Base-by-base conservation (phyloP, 1,284 basidiomycete species). In the Heterobasidion annosum region DNA sequence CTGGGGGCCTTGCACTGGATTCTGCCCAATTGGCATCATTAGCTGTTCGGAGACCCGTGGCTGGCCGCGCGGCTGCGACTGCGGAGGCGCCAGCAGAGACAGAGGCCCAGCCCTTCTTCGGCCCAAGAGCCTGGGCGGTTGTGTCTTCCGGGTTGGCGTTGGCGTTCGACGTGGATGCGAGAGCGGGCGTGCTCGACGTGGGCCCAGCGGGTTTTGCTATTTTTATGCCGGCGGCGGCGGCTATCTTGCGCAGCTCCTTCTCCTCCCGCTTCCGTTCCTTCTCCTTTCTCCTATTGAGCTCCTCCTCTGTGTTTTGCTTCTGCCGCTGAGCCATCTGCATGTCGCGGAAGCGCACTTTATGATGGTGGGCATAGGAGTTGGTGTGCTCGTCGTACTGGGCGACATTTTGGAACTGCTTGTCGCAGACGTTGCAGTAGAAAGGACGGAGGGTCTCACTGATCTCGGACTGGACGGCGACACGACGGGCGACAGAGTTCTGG, bases 371-470 rank as follows among this genome's bases (percentile, higher is more conserved):
- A 61, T 90, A 91, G 2, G 88, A 89, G 61, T 89, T 90, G 50
- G 85, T 88, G 65, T 91, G 88, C 62, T 91, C 88, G 60, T 91
- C 88, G 61, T 88, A 91, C 62, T 90, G 88, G 0, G 85, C 82
- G 34, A 90, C 86, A 51, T 78, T 91, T 64, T 83, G 76, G 68
- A 90, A 91, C 65, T 91, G 88, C 65, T 91, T 91, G 59, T 90
- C 88, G 70, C 89, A 92, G 16, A 90, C 74, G 33, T 74, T 70
- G 65, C 89, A 92, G 65, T 89, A 90, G 69, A 91, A 91, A 7
- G 87, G 74, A 35, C 76, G 76, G 50, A 91, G 75, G 3, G 82
- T 82, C 51, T 73, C 75, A 1, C 77, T 78, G 43, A 91, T 80
- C 65, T 91, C 84, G 35, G 73, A 75, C 59, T 82, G 76, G 33